Evolutionary conservation across 257 asterid species (phyloP), one percentile per base, ranked within the genome.

Genomic region (Perilla frutescens): DNA sequence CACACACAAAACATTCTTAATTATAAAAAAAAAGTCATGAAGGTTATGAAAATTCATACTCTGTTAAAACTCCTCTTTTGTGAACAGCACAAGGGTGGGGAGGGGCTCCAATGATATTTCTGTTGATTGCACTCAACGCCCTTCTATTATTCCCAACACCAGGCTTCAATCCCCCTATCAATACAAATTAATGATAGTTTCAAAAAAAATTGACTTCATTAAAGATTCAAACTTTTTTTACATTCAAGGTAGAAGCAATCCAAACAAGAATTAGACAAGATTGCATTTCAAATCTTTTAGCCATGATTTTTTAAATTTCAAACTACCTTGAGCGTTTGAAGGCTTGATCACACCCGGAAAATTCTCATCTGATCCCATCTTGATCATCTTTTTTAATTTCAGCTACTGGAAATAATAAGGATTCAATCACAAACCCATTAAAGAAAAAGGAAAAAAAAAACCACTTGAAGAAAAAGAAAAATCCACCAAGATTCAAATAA

Each of bases 281-380:
- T 31, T 26, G 62, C 4, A 29, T 68, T 14, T 40, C 36, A 57
- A 7, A 58, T 58, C 59, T 68, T 66, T 67, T 36, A 68, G 13
- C 75, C 39, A 51, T 13, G 5, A 10, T 3, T 40, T 71, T 50
- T 63, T 62, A 29, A 72, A 68, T 43, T 66, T 75, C n/a, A 71
- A 82, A 69, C 41, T 58, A 86, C 91, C 91, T 77, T 85, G 96
- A 84, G 68, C 58, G 71, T 82, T 87, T 68, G 91, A 82, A 58
- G 87, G 78, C 87, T 85, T 84, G 76, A 81, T 85, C 79, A 80
- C 72, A 11, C 64, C 86, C 6, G 75, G 74, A 41, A 74, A 73
- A 63, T 89, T 93, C 90, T 93, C 97, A 48, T 91, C 82, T 48
- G 96, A 81, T 87, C 94, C 68, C 97, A 87, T 91, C 77, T 83